Percentiles rank a stretch among this genome's conserved stretches.
These are phyloP conservation scores for Exophiala phaeomuriformis DNA, from an alignment of 2,329 filamentous ascomycete species.

Conservation along the genomic window DNA sequence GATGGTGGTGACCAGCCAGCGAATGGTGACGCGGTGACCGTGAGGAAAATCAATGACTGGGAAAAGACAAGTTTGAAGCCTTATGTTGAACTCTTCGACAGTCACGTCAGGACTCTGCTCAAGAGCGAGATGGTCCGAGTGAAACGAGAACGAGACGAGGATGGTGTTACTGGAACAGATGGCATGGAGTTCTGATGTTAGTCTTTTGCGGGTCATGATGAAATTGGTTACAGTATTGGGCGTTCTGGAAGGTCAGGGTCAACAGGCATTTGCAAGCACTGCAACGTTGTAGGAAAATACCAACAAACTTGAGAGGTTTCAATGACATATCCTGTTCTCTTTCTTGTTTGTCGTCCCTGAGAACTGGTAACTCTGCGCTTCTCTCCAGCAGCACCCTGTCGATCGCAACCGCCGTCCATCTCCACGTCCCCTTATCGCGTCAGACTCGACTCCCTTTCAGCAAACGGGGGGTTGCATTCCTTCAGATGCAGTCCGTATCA, in stretches of 20 bases:
- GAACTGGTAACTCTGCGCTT: too few relatives aligned
- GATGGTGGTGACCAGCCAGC: slow-evolving; percentile 38
- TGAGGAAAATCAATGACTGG: slow-evolving; percentile 65
- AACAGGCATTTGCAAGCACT: too few relatives aligned
- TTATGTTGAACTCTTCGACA: slow-evolving; percentile 82
- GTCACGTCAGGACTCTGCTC: slow-evolving; percentile 69
- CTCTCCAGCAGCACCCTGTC: too few relatives aligned
- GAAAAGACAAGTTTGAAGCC: slow-evolving; percentile 94
- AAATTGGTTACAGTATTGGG: background rate
- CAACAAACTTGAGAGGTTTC: too few relatives aligned
- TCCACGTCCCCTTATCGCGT: too few relatives aligned
- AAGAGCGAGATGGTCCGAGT: slow-evolving; percentile 57
- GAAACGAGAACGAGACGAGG: slow-evolving; percentile 48
- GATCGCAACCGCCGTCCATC: too few relatives aligned
- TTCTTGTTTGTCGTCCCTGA: too few relatives aligned
- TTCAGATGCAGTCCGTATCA: too few relatives aligned
- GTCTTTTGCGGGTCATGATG: background rate
- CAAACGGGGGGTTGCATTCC: too few relatives aligned
- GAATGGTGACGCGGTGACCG: slow-evolving; percentile 28
- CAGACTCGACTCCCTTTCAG: too few relatives aligned
- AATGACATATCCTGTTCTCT: too few relatives aligned
- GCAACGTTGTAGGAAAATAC: too few relatives aligned
- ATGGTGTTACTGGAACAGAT: slow-evolving; percentile 39
- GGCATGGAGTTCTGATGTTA: slow-evolving; percentile 57
- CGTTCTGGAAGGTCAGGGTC: background rate